Percentiles rank a stretch among this genome's conserved stretches.
Conservation (phyloP, 805 yeast species). For the Starmerella bombi region DNA sequence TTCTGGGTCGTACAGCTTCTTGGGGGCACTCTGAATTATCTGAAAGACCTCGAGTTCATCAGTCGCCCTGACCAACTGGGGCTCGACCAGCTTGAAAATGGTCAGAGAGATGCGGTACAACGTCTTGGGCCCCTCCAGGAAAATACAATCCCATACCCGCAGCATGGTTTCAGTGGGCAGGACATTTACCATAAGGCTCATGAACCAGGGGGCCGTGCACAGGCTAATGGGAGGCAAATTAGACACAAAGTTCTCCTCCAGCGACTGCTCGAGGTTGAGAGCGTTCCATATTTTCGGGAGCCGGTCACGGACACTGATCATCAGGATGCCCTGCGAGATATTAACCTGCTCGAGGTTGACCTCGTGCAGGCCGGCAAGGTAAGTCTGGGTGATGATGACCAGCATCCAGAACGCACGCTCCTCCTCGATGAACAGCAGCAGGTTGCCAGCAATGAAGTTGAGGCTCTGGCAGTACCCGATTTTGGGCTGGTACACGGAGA, state of each 20-base stretch:
- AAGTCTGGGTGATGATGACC: constrained; percentile 72
- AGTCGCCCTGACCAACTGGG: constrained; percentile 36
- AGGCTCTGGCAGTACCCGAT: constrained; percentile 94
- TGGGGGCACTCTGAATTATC: constrained; percentile 68
- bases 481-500: constrained; percentile 72
- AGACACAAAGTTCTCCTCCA: constrained; percentile 38
- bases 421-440: constrained; percentile 75
- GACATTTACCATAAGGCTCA: constrained; percentile 88
- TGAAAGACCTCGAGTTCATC: constrained; percentile 61
- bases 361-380: constrained; percentile 84
- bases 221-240: constrained; percentile 81
- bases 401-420: constrained; percentile 93
- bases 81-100: constrained; percentile 61
- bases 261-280: constrained; percentile 33
- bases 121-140: constrained; percentile 82
- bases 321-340: constrained; percentile 84
- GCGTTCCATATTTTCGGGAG: constrained; percentile 69
- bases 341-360: constrained; percentile 85
- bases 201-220: constrained; percentile 95
- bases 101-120: constrained; percentile 73
- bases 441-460: constrained; percentile 79
- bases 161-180: constrained; percentile 79
- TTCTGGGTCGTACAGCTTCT: constrained; percentile 41
- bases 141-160: constrained; percentile 87
- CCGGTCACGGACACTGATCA: constrained; percentile 74